Base-by-base conservation (phyloP, 2,329 filamentous ascomycete species). In the Aspergillus japonicus region DNA sequence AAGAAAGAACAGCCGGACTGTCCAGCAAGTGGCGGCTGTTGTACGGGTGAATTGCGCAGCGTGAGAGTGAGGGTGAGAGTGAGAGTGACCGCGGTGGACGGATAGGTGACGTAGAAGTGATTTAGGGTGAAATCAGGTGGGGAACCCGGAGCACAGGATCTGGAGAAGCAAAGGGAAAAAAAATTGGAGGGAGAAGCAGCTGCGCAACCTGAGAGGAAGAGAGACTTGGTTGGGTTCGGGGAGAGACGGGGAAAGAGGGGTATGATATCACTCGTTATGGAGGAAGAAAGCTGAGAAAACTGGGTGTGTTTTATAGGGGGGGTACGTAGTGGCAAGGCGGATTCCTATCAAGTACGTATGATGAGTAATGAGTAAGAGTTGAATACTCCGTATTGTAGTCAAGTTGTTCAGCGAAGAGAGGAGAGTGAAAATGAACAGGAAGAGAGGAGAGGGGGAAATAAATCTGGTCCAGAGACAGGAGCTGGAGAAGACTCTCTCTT, bases 401-500 rank as follows among this genome's bases (percentile, higher is more conserved):
- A 52, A 29, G 62, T 57, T 39, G 50, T 26, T 44, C 24, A 65
- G 57, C 65, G 62, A 62, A 65, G 62, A 60, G 48, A 60, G 62
- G 57, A 60, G 57, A 50, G 61, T 47, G 29, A 57, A 56, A 31
- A 48, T 54, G 50, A 56, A 62, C 54, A 65, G 49, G 33, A 55
- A 61, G 35, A 69, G 65, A 54, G 63, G 67, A 54, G 64, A 67
- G 14, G 54, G 47, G 47, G 42, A 53, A 49, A 44, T 16, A 54
- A 23, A 50, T 42, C 47, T 53, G 35, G 33, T n/a, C 26, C 57
- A 47, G 29, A 26, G 24, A 21, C 51, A 49, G 23, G 19, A 26
- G 53, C 44, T 55, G 53, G 42, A 55, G 42, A 53, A 57, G 54
- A 57, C 60, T 66, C 66, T 68, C 70, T 69, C 69, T 69, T 64